These are phyloP conservation scores for Penicillium samsonianum DNA, from an alignment of 495 filamentous ascomycete genomes.

Conservation along the genomic window DNA sequence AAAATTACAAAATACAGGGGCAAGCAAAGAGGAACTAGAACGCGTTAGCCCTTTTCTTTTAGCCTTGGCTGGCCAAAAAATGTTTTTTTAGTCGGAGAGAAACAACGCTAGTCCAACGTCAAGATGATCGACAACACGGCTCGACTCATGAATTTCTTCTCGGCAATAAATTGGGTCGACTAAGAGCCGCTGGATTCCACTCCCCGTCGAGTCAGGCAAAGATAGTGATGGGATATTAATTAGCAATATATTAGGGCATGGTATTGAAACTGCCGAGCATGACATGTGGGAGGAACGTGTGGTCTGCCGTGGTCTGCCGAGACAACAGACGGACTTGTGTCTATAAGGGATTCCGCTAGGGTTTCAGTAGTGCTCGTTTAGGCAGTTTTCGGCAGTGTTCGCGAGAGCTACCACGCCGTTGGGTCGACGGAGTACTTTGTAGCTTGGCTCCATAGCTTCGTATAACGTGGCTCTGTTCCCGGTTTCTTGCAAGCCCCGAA, in stretches of 20 bases:
- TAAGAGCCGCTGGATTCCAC: neutral
- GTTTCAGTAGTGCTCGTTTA: neutral
- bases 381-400: neutral
- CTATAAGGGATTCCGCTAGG: neutral
- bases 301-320: neutral
- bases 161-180: neutral
- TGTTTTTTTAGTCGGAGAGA: slow-evolving; percentile 2
- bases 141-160: neutral
- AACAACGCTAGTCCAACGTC: neutral
- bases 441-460: too few species aligned
- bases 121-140: slow-evolving; percentile 2
- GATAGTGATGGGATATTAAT: neutral
- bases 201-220: neutral
- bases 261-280: neutral
- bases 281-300: neutral
- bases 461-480: neutral
- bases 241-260: neutral
- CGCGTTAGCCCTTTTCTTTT: neutral
- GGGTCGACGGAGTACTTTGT: neutral
- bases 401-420: slow-evolving; percentile 1
- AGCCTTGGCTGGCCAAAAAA: neutral
- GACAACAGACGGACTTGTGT: neutral
- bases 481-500: neutral
- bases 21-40: neutral
- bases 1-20: slow-evolving; percentile 1